Percentiles rank a stretch among this genome's conserved stretches.
Evolutionary conservation across 192 early-diverging fungal genomes (phyloP).

Genomic region (Mortierella alpina): DNA sequence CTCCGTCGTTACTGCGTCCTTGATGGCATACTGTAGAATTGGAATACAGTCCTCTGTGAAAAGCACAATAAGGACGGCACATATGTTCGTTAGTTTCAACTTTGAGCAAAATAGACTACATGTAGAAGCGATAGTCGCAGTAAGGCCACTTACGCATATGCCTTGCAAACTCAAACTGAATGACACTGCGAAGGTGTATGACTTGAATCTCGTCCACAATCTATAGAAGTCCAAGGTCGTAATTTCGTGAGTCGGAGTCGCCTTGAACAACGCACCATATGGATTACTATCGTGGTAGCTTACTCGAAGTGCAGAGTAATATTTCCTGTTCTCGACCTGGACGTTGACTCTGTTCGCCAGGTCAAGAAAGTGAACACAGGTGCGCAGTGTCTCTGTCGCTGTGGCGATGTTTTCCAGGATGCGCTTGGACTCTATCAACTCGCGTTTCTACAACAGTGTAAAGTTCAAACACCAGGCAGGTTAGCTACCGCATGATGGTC

Average conservation of each 20-base stretch:
- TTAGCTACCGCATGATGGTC: not conserved
- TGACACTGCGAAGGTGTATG: constrained; percentile 77
- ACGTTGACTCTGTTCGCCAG: constrained; percentile 85
- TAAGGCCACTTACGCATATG: constrained; percentile 71
- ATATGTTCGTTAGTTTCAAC: not conserved
- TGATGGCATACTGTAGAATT: constrained; percentile 89
- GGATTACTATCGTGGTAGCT: not conserved
- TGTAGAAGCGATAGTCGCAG: not conserved
- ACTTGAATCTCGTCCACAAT: constrained; percentile 87
- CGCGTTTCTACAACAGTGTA: constrained; percentile 71
- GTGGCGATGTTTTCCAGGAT: constrained; percentile 90
- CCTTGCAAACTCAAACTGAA: constrained; percentile 85
- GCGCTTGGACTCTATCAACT: constrained; percentile 79
- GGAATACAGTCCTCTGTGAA: constrained; percentile 83
- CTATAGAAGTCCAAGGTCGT: constrained; percentile 48
- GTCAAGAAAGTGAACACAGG: constrained; percentile 89
- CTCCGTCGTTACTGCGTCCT: constrained; percentile 85
- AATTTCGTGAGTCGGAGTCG: not conserved
- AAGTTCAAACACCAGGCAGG: not conserved
- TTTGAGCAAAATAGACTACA: not conserved
- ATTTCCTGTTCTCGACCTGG: constrained; percentile 84
- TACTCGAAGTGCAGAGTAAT: constrained; percentile 92
- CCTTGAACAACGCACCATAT: not conserved
- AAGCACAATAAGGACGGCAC: not conserved
- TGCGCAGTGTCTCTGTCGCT: constrained; percentile 81